Percentiles rank a stretch among this genome's conserved stretches.
Evolutionary conservation across 192 early-diverging fungal genomes (phyloP).

Genomic region (Gryganskiella cystojenkinii): DNA sequence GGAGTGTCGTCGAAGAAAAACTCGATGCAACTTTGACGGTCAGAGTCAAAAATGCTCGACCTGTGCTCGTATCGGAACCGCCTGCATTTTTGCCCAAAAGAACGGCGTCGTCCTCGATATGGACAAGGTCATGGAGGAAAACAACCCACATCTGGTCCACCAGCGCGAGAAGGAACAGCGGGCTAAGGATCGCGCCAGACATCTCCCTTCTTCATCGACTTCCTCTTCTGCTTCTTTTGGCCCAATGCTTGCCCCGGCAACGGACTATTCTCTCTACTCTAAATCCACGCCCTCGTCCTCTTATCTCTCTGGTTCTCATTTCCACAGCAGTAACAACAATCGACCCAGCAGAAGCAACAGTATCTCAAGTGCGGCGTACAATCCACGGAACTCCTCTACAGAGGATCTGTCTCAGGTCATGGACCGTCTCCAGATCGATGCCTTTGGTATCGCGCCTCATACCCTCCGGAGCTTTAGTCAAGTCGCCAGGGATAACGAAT

Average conservation of each 20-base stretch:
- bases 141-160: slow-evolving; percentile 49
- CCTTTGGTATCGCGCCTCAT: slow-evolving; percentile 53
- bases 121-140: slow-evolving; percentile 53
- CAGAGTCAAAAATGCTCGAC: slow-evolving; percentile 50
- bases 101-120: slow-evolving; percentile 52
- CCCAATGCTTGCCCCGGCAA: slow-evolving; percentile 3
- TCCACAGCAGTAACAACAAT: too few relatives aligned
- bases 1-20: slow-evolving; percentile 46
- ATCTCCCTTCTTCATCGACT: neutral
- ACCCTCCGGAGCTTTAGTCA: slow-evolving; percentile 52
- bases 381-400: slow-evolving; percentile 9
- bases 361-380: slow-evolving; percentile 3
- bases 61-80: slow-evolving; percentile 43
- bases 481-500: slow-evolving; percentile 51
- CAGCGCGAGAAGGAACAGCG: slow-evolving; percentile 47
- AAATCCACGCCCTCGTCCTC: slow-evolving; percentile 32
- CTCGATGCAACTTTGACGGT: slow-evolving; percentile 52
- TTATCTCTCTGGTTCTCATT: slow-evolving; percentile 1
- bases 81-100: slow-evolving; percentile 52
- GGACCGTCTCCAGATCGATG: slow-evolving; percentile 50
- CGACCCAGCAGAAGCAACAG: slow-evolving; percentile 34
- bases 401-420: slow-evolving; percentile 43
- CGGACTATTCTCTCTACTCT: slow-evolving; percentile 32
- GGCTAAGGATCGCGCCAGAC: slow-evolving; percentile 33
- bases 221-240: slow-evolving; percentile 1